Evolutionary conservation across 257 asterid species (phyloP).

Genomic region (Ilex aquifolium): DNA sequence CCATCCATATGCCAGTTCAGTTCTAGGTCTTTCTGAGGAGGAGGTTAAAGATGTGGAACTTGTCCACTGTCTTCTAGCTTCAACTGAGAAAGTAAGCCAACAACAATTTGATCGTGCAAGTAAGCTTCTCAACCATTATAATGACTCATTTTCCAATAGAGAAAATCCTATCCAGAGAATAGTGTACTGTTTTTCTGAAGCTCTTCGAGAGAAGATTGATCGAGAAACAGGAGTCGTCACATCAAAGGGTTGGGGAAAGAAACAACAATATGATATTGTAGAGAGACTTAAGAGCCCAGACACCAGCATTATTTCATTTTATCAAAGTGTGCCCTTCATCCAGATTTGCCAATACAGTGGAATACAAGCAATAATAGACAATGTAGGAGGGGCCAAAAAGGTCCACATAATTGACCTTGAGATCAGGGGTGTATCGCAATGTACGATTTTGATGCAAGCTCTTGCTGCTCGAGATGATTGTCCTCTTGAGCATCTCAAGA

Average conservation of each 20-base stretch:
- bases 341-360: constrained; percentile 29
- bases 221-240: constrained; percentile 13
- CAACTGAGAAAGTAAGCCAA: constrained; percentile 19
- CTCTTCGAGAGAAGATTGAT: constrained; percentile 29
- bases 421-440: constrained; percentile 24
- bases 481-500: constrained; percentile 32
- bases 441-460: constrained; percentile 37
- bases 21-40: constrained; percentile 7
- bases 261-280: constrained; percentile 8
- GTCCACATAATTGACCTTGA: constrained; percentile 39
- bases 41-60: constrained; percentile 17
- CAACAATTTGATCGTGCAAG: constrained; percentile 26
- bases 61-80: constrained; percentile 20
- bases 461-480: constrained; percentile 11
- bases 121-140: constrained; percentile 17
- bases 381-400: constrained; percentile 24
- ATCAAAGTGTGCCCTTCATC: constrained; percentile 19
- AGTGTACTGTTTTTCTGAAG: constrained; percentile 19
- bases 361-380: constrained; percentile 35
- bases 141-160: constrained; percentile 7
- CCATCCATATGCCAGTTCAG: too few species aligned
- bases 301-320: constrained; percentile 2
- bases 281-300: constrained; percentile 7
- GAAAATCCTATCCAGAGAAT: constrained; percentile 26
- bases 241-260: constrained; percentile 1